Percentiles rank a stretch among this genome's conserved stretches.
Evolutionary conservation across 768 basidiomycete species (phyloP).

Genomic region (Phylloporus sp.): DNA sequence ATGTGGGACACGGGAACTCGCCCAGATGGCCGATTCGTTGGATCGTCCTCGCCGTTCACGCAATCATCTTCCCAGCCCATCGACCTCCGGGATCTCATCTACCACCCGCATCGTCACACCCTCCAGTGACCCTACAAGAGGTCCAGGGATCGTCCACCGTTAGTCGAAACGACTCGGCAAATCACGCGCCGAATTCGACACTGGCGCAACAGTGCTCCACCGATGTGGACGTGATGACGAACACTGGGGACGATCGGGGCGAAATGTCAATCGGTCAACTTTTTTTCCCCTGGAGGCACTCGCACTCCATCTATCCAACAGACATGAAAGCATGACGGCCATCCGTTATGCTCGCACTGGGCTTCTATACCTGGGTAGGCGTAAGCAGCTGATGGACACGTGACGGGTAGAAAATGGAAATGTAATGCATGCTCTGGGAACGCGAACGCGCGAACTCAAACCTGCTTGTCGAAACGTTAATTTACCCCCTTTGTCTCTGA

Average conservation of each 20-base stretch:
- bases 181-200: not conserved
- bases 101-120: not conserved
- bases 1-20: not conserved
- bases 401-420: conserved; percentile 10
- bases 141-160: not conserved
- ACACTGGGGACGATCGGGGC: not conserved
- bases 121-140: not conserved
- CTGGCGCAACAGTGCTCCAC: not conserved
- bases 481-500: not conserved
- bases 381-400: not conserved
- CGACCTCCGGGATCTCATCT: not conserved
- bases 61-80: not conserved
- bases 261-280: not conserved
- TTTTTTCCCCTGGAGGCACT: not conserved
- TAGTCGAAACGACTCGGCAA: not conserved
- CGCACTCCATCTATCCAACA: not conserved
- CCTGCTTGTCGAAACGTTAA: conserved; percentile 10
- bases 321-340: not conserved
- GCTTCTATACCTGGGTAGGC: conserved; percentile 10
- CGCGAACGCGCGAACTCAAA: conserved; percentile 8
- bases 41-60: conserved; percentile 1
- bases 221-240: not conserved
- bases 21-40: not conserved
- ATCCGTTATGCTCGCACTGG: conserved; percentile 7
- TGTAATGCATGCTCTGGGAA: not conserved